Evolutionary conservation across 345 rosid genomes (phyloP), one percentile per base, ranked within the genome.

Genomic region (Populus davidiana): DNA sequence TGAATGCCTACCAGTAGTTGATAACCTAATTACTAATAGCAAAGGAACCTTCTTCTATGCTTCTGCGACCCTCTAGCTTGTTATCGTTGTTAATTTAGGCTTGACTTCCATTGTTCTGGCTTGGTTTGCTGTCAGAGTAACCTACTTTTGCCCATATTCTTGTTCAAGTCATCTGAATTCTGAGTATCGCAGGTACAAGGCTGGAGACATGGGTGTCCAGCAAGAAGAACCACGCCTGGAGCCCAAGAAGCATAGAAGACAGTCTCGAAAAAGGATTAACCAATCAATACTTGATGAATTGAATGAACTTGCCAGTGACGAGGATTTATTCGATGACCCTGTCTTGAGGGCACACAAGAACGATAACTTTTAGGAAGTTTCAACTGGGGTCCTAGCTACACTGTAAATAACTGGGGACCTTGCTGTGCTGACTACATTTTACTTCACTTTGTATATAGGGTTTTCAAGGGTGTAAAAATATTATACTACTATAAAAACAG

Each of bases 161-260:
- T 4, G 14, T 20, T 43, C 59, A 43, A 39, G 43, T 71, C 66
- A 31, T 25, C 59, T 20, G 69, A 36, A 47, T 11, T 54, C 69
- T 43, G 39, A 20, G 41, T n/a, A 67, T 66, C 77, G 79, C 86
- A 94, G 98, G 86, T 90, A 87, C 84, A 95, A 95, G 72, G 81
- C 84, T 52, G 96, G 98, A 75, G 89, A 82, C 54, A 87, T 86
- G 97, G 99, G 97, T 47, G 88, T 89, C 21, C 84, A 86, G 84
- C 94, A 90, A 79, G 97, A 94, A 7, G 99, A 95, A 75, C 98
- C 98, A 13, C 82, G 93, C 56, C 81, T 95, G 81, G 89, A 89
- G 75, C 90, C 82, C 14, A 94, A 94, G 84, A 94, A 93, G 88
- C 93, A 94, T 65, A 85, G 98, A 74, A 90, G 97, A 54, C 88